phyloP scores from a whole-genome alignment of 2,329 filamentous ascomycete genomes.

The Claviceps citrina region DNA sequence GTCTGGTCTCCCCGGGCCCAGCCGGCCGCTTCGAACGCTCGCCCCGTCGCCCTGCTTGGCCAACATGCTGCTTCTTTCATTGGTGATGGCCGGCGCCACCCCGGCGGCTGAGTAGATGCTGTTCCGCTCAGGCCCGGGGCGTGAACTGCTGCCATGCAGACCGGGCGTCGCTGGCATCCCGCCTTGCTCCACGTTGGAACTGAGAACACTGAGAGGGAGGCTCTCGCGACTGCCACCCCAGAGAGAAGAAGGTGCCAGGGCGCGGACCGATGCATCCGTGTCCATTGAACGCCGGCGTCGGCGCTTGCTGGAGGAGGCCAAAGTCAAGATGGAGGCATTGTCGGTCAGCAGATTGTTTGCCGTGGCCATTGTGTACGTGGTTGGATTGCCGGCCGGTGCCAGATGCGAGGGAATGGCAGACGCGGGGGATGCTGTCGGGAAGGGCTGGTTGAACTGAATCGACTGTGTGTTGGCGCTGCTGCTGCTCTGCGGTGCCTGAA shows the following conservation, averaged over 20 bases:
- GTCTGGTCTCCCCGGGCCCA: slow-evolving; percentile 66
- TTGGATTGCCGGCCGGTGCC: slow-evolving; percentile 41
- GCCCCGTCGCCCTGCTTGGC: slow-evolving; percentile 54
- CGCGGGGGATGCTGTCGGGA: slow-evolving; percentile 46
- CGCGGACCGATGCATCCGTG: slow-evolving; percentile 72
- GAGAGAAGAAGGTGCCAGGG: slow-evolving; percentile 66
- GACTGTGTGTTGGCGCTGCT: slow-evolving; percentile 26
- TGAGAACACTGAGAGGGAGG: slow-evolving; percentile 63
- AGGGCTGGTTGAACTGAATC: slow-evolving; percentile 51
- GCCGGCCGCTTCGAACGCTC: slow-evolving; percentile 61
- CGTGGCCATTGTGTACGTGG: slow-evolving; percentile 62
- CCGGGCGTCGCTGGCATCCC: slow-evolving; percentile 31
- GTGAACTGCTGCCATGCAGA: slow-evolving; percentile 35
- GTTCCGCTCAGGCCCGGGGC: slow-evolving; percentile 44
- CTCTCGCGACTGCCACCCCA: slow-evolving; percentile 72
- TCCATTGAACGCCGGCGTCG: slow-evolving; percentile 66
- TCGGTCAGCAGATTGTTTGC: slow-evolving; percentile 72
- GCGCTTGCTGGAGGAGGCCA: slow-evolving; percentile 69
- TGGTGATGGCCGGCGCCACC: slow-evolving; percentile 46
- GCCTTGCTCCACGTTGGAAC: slow-evolving; percentile 46
- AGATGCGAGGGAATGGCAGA: slow-evolving; percentile 61
- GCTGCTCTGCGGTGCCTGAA: slow-evolving; percentile 16
- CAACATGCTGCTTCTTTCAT: slow-evolving; percentile 72
- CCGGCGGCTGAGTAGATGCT: slow-evolving; percentile 71
- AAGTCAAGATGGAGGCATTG: slow-evolving; percentile 71